Evolutionary conservation across 202 grass and related monocot genomes (phyloP).

Genomic region (Sporobolus alterniflorus): DNA sequence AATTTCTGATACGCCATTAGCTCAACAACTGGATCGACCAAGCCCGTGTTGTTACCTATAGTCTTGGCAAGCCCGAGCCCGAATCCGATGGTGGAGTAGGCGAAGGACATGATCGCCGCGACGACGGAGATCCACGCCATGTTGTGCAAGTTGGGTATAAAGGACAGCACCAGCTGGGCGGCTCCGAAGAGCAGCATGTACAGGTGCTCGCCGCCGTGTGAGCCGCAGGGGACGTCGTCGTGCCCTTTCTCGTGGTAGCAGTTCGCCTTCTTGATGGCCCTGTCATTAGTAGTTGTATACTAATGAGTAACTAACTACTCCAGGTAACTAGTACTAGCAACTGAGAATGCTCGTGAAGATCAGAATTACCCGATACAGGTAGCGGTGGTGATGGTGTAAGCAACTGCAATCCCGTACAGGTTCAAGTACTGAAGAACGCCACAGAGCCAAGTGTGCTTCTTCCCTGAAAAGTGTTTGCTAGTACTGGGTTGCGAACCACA

Average conservation of each 20-base stretch:
- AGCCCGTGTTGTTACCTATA: slow-evolving; percentile 32
- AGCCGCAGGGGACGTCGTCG: slow-evolving; percentile 48
- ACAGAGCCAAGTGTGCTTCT: slow-evolving; percentile 49
- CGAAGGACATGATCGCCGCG: slow-evolving; percentile 71
- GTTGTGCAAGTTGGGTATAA: slow-evolving; percentile 62
- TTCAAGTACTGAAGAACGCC: slow-evolving; percentile 50
- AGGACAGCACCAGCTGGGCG: slow-evolving; percentile 58
- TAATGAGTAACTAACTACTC: not conserved
- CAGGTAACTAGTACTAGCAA: too few species aligned
- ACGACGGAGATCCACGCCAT: slow-evolving; percentile 76
- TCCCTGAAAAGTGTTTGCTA: slow-evolving; percentile 39
- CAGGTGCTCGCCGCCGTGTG: slow-evolving; percentile 37
- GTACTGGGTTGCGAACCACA: too few species aligned
- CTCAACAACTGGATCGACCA: not conserved
- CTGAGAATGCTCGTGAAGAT: not conserved
- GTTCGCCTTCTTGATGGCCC: slow-evolving; percentile 65
- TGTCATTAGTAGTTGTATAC: not conserved
- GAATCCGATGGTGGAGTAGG: slow-evolving; percentile 66
- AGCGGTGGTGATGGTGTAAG: slow-evolving; percentile 65
- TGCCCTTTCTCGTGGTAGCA: slow-evolving; percentile 71
- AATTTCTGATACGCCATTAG: not conserved
- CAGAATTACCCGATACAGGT: slow-evolving; percentile 48
- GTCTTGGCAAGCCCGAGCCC: slow-evolving; percentile 65
- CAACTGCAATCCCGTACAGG: slow-evolving; percentile 45
- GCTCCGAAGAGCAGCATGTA: slow-evolving; percentile 71